Evolutionary conservation across 2,329 filamentous ascomycete genomes (phyloP).

Genomic region (Cryphonectria carpinicola): DNA sequence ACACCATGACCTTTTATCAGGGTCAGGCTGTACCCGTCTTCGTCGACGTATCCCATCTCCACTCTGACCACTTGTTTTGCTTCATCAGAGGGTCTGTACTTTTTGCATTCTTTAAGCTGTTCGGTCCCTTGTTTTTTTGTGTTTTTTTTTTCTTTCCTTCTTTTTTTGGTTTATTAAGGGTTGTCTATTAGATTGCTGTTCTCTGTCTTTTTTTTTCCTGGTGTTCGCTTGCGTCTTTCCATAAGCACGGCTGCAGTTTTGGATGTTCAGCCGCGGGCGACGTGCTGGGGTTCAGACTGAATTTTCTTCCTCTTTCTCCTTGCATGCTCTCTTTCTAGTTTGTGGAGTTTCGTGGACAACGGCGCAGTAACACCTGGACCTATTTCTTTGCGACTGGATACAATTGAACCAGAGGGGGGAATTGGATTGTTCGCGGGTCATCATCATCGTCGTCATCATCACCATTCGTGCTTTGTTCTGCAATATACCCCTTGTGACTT

Average conservation of each 20-base stretch:
- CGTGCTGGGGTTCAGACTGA: background rate
- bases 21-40: slow-evolving; percentile 3
- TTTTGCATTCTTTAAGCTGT: slow-evolving; percentile 16
- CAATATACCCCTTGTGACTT: slow-evolving; percentile 20
- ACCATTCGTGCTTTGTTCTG: slow-evolving; percentile 6
- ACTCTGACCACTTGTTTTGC: slow-evolving; percentile 27
- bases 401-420: background rate
- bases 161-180: background rate
- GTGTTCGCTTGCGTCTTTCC: background rate
- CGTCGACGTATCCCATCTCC: slow-evolving; percentile 28
- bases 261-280: background rate
- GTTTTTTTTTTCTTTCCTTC: background rate
- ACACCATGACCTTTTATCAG: background rate
- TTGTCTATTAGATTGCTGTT: background rate
- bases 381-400: background rate
- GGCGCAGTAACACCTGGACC: background rate
- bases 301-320: too few relatives aligned
- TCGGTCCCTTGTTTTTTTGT: background rate
- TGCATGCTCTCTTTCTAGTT: background rate
- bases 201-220: background rate
- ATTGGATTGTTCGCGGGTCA: background rate
- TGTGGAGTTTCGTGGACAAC: background rate
- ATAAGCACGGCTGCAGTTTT: too few relatives aligned
- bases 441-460: background rate
- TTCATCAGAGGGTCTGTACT: slow-evolving; percentile 17